phyloP scores from a whole-genome alignment of 371 early-diverging fungal genomes.

The Encephalitozoon romaleae region DNA sequence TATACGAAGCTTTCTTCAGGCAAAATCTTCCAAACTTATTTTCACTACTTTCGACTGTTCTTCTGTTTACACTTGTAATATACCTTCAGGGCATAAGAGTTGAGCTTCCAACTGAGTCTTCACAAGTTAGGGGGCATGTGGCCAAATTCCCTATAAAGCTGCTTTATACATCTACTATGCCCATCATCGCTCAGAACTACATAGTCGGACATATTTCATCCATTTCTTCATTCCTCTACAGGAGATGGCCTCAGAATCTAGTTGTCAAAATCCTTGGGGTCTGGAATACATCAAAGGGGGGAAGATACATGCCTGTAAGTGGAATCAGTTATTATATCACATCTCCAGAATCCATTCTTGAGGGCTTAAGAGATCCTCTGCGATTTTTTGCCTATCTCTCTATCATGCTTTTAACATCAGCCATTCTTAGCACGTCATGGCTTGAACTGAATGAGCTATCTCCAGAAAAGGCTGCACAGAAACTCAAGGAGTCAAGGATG shows the following conservation, averaged over 20 bases:
- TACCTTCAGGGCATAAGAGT: constrained; percentile 98
- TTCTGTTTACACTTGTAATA: constrained; percentile 84
- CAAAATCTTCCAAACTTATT: constrained; percentile 85
- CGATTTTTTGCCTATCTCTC: constrained; percentile 80
- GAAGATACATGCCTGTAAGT: constrained; percentile 74
- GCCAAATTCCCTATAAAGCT: constrained; percentile 94
- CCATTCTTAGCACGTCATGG: constrained; percentile 91
- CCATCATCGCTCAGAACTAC: constrained; percentile 95
- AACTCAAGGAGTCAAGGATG: constrained; percentile 88
- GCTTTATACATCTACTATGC: constrained; percentile 98
- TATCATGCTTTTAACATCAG: constrained; percentile 82
- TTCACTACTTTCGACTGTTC: constrained; percentile 76
- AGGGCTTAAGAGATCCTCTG: constrained; percentile 73
- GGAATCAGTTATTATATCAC: constrained; percentile 94
- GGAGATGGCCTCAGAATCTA: constrained; percentile 81
- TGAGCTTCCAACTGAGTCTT: constrained; percentile 92
- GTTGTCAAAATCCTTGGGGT: constrained; percentile 84
- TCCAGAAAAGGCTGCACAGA: constrained; percentile 86
- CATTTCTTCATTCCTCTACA: constrained; percentile 85
- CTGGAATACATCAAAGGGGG: constrained; percentile 71
- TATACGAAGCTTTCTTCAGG: constrained; percentile 95
- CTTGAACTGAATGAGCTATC: constrained; percentile 90
- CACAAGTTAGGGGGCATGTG: constrained; percentile 83
- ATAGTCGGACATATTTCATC: constrained; percentile 83
- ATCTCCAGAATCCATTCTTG: constrained; percentile 76